phyloP scores from a whole-genome alignment of 306 rosid genomes.

The Quercus mongolica region DNA sequence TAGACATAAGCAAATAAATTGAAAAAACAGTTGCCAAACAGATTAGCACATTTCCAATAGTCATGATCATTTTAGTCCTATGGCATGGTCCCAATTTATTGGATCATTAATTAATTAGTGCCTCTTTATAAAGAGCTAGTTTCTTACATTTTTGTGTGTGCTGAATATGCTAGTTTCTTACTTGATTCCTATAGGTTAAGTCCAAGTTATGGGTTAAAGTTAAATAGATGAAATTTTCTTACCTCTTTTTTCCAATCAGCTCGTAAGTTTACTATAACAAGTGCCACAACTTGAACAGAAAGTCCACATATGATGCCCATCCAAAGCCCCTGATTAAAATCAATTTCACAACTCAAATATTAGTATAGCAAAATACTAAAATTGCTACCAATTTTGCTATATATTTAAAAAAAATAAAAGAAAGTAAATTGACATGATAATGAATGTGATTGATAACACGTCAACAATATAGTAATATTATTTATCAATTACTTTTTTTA shows the following conservation, averaged over 20 bases:
- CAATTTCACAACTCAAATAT: not conserved
- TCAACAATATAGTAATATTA: too few species aligned
- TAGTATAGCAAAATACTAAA: not conserved
- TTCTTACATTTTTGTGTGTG: not conserved
- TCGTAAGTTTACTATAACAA: conserved; percentile 27
- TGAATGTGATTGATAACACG: too few species aligned
- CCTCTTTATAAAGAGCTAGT: not conserved
- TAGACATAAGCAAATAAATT: too few species aligned
- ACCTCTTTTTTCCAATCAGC: conserved; percentile 53
- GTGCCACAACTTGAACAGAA: conserved; percentile 43
- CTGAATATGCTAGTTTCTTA: not conserved
- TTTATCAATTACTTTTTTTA: too few species aligned
- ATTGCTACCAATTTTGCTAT: too few species aligned
- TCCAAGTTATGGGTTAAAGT: not conserved
- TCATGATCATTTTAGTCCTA: too few species aligned
- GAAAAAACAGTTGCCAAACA: too few species aligned
- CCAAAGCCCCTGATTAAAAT: conserved; percentile 49
- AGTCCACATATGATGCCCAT: conserved; percentile 64
- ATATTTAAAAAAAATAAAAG: too few species aligned
- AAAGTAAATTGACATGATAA: too few species aligned
- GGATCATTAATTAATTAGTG: not conserved
- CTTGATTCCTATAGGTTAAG: not conserved
- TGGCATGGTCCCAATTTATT: not conserved
- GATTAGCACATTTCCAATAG: too few species aligned
- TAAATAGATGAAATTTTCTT: not conserved